Percentiles rank a stretch among this genome's conserved stretches.
These are phyloP conservation scores for Trichosanthes cucumerina DNA, from an alignment of 306 rosid species.

Conservation along the genomic window DNA sequence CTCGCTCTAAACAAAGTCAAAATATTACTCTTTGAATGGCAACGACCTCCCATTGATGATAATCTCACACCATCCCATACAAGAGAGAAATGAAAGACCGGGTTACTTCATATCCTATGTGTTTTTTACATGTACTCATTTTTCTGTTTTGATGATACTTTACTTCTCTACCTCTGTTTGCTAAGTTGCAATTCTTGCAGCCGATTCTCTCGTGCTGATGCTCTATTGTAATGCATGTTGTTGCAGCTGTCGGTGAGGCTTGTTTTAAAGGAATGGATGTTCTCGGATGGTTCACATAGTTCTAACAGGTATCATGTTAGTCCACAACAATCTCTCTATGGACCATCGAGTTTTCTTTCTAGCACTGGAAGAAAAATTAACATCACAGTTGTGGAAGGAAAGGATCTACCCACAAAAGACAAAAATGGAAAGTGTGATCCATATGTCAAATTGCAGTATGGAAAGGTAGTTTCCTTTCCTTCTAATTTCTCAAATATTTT, in stretches of 20 bases:
- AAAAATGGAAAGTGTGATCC: constrained; percentile 58
- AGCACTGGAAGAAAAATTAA: constrained; percentile 79
- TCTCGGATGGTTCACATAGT: constrained; percentile 76
- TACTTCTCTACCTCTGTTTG: not conserved
- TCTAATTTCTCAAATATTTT: not conserved
- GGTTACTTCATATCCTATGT: not conserved
- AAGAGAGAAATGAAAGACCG: not conserved
- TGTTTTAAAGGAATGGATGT: constrained; percentile 90
- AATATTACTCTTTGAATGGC: not conserved
- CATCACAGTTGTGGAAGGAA: constrained; percentile 72
- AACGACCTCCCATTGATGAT: not conserved
- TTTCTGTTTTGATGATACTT: not conserved
- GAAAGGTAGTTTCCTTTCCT: constrained; percentile 45
- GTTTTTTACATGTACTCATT: not conserved
- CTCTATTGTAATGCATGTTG: not conserved
- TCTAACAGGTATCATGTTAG: constrained; percentile 24
- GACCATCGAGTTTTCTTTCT: constrained; percentile 50
- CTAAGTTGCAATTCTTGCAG: not conserved
- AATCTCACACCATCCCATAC: not conserved
- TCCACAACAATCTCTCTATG: constrained; percentile 46
- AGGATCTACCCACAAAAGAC: constrained; percentile 56
- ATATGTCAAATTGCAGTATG: constrained; percentile 76
- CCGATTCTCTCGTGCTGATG: not conserved
- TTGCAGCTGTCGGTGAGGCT: constrained; percentile 68
- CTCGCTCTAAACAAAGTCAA: not conserved